Conservation (phyloP, 1,284 basidiomycete genomes). For the Naganishia liquefaciens region DNA sequence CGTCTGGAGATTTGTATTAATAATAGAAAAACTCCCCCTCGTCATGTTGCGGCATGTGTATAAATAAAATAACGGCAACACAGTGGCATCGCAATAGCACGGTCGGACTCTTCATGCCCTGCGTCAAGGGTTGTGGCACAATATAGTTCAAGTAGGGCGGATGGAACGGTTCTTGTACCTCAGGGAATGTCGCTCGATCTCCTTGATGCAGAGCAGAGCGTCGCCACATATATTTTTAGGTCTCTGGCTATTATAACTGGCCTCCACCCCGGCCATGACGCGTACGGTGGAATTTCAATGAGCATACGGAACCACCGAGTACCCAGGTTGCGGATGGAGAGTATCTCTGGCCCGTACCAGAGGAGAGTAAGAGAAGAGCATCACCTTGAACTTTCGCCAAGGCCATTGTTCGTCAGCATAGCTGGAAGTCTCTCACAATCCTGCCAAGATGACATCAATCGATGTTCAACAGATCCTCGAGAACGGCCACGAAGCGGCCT, state of each 20-base stretch:
- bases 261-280: no score
- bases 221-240: no score
- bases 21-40: conserved; percentile 29
- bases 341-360: background rate
- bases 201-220: no score
- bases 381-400: no score
- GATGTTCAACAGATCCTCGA: conserved; percentile 5
- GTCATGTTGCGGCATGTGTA: conserved; percentile 30
- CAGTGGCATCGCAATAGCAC: background rate
- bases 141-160: no score
- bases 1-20: conserved; percentile 16
- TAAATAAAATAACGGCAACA: conserved; percentile 20
- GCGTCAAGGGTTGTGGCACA: no score
- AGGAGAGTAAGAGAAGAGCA: no score
- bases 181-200: no score
- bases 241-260: no score
- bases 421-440: background rate
- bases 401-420: no score
- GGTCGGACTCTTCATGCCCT: background rate
- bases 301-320: background rate
- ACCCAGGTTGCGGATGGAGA: background rate
- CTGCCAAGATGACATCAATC: background rate
- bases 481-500: background rate
- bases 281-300: background rate
- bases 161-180: no score